Evolutionary conservation across 768 basidiomycete genomes (phyloP).

Genomic region (Phaeotremella fagi): DNA sequence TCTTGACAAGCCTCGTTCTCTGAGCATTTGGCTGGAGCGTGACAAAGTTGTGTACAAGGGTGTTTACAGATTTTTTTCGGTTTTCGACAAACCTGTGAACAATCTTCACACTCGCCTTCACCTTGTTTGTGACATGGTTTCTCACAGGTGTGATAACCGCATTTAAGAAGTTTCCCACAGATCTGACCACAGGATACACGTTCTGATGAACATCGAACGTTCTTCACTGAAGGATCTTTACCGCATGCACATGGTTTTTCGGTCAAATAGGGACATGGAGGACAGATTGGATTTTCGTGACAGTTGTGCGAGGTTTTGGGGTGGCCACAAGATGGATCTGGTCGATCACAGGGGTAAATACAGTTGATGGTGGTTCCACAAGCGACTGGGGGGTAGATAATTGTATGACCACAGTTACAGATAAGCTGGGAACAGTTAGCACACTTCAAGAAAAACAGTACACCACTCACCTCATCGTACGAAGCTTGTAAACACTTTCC

Average conservation of each 20-base stretch:
- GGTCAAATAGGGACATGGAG: constrained; percentile 79
- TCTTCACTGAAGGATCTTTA: constrained; percentile 66
- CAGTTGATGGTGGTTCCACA: constrained; percentile 59
- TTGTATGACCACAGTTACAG: constrained; percentile 80
- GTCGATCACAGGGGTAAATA: constrained; percentile 69
- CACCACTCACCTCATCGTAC: constrained; percentile 73
- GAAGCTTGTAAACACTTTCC: constrained; percentile 77
- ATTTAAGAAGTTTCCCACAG: constrained; percentile 72
- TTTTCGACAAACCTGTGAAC: constrained; percentile 76
- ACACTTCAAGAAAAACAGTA: background rate
- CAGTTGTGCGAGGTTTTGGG: constrained; percentile 71
- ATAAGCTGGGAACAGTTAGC: constrained; percentile 54
- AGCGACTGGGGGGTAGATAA: constrained; percentile 67
- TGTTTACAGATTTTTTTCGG: constrained; percentile 76
- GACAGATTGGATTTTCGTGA: constrained; percentile 72
- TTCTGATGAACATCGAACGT: constrained; percentile 79
- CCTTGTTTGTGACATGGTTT: constrained; percentile 70
- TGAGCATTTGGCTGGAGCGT: constrained; percentile 79
- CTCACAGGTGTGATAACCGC: constrained; percentile 87
- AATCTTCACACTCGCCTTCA: constrained; percentile 69
- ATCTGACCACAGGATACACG: constrained; percentile 77
- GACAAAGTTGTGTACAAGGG: constrained; percentile 72
- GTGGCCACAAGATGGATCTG: constrained; percentile 75
- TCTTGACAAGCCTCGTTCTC: constrained; percentile 71
- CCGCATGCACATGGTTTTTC: constrained; percentile 81